Conservation (phyloP, 805 yeast species). For the Clavispora santaluciae region DNA sequence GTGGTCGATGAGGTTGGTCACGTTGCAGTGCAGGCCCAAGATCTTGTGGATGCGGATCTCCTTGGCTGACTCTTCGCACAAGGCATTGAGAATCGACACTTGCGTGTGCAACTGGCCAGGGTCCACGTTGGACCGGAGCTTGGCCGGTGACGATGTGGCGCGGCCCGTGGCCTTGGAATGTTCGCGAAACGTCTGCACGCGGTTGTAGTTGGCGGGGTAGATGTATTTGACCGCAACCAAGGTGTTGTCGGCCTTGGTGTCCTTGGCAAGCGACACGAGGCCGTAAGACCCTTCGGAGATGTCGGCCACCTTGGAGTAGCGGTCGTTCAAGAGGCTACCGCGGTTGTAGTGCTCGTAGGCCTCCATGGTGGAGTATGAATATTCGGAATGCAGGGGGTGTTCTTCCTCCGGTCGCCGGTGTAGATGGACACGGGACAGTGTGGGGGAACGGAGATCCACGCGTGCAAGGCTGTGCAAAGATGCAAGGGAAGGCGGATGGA, state of each 20-base stretch:
- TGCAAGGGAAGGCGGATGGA: not conserved
- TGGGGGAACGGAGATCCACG: too few relatives aligned
- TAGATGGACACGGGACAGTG: not conserved
- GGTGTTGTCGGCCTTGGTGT: conserved; percentile 40
- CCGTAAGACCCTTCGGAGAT: conserved; percentile 94
- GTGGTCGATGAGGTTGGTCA: conserved; percentile 42
- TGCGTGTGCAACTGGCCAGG: conserved; percentile 7
- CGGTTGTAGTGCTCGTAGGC: conserved; percentile 35
- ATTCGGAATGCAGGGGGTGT: conserved; percentile 1
- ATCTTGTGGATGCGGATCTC: conserved; percentile 64
- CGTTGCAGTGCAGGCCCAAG: conserved; percentile 49
- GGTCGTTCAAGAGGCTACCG: conserved; percentile 47
- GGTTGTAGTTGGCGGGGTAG: conserved; percentile 48
- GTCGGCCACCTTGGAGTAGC: conserved; percentile 66
- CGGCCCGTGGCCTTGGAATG: conserved; percentile 16
- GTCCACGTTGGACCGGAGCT: conserved; percentile 19
- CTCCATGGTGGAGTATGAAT: conserved; percentile 23
- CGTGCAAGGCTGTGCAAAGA: not conserved
- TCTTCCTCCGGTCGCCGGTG: not conserved
- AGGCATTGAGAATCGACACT: conserved; percentile 24
- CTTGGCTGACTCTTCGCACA: conserved; percentile 55
- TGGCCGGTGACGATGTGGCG: conserved; percentile 35
- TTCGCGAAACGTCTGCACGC: conserved; percentile 16
- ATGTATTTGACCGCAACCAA: conserved; percentile 85
- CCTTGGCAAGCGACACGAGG: conserved; percentile 81